phyloP scores from a whole-genome alignment of 768 basidiomycete species.

The Hygrocybe coccinea region DNA sequence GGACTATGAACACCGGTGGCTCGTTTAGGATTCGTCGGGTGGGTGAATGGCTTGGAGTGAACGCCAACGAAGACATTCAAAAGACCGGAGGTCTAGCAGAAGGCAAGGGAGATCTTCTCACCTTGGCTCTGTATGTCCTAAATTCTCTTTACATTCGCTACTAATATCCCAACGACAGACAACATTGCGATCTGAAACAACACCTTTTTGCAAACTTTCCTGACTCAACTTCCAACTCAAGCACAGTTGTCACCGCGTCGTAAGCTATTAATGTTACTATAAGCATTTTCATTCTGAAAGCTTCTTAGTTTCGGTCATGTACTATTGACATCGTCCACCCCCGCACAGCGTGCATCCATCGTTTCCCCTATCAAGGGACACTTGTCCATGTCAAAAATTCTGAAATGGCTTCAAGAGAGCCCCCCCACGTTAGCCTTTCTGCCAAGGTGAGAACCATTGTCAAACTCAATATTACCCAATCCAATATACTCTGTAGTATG shows the following conservation, averaged over 20 bases:
- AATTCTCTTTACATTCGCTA: background rate
- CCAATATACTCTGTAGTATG: constrained; percentile 27
- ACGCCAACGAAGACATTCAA: constrained; percentile 30
- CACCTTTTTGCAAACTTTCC: constrained; percentile 2
- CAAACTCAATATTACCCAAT: background rate
- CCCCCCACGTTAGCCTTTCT: constrained; percentile 40
- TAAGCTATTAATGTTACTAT: constrained; percentile 21
- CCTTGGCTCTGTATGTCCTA: constrained; percentile 33
- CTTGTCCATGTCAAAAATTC: constrained; percentile 37
- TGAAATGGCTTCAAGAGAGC: constrained; percentile 41
- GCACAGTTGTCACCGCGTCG: constrained; percentile 37
- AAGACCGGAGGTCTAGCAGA: constrained; percentile 37
- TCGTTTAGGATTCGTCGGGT: constrained; percentile 60
- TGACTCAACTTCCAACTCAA: constrained; percentile 1
- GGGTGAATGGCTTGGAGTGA: constrained; percentile 50
- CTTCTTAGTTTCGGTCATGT: constrained; percentile 54
- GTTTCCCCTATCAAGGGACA: constrained; percentile 45
- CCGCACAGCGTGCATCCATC: constrained; percentile 33
- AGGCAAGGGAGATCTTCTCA: constrained; percentile 31
- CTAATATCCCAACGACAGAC: background rate
- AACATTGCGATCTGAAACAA: background rate
- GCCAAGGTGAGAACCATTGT: constrained; percentile 39
- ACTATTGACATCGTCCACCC: constrained; percentile 39
- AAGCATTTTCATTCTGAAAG: constrained; percentile 7
- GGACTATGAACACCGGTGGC: constrained; percentile 40